A percentile compares a stretch with the other conserved stretches of the same genome.
Conservation (phyloP, 163 green algal genomes). For the Botryococcus braunii region DNA sequence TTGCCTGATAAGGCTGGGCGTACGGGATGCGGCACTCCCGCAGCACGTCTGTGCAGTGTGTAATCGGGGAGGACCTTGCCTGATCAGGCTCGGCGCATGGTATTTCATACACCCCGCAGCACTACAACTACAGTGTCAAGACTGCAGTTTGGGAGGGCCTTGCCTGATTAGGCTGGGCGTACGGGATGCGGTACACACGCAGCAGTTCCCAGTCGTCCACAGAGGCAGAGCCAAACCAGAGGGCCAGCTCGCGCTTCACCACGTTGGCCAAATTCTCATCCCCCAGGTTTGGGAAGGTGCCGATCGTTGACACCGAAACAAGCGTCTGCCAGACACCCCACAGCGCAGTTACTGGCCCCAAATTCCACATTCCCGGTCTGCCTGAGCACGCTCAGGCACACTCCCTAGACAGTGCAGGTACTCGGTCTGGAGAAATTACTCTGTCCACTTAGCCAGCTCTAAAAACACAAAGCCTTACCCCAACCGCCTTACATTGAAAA, state of each 20-base stretch:
- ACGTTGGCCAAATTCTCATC: constrained; percentile 50
- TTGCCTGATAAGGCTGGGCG: constrained; percentile 78
- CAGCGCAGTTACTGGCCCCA: too few relatives aligned
- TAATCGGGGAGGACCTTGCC: background rate
- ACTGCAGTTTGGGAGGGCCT: background rate
- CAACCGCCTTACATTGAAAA: too few relatives aligned
- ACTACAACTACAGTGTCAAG: background rate
- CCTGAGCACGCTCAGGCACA: too few relatives aligned
- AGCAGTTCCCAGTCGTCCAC: constrained; percentile 71
- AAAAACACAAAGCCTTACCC: too few relatives aligned
- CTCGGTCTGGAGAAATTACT: too few relatives aligned
- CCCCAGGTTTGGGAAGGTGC: constrained; percentile 54
- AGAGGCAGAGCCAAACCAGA: constrained; percentile 67
- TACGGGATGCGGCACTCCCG: constrained; percentile 89
- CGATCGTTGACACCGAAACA: constrained; percentile 66
- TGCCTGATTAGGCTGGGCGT: constrained; percentile 81
- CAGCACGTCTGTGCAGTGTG: background rate
- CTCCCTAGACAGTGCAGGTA: too few relatives aligned
- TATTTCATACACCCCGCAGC: background rate
- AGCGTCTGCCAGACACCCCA: constrained; percentile 40
- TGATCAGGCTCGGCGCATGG: background rate
- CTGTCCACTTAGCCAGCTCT: too few relatives aligned
- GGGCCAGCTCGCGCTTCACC: constrained; percentile 46
- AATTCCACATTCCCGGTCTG: too few relatives aligned
- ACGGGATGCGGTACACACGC: constrained; percentile 88